A percentile compares a stretch with the other conserved stretches of the same genome.
Conservation (phyloP, 1,284 basidiomycete species). For the Rhodotorula mucilaginosa region DNA sequence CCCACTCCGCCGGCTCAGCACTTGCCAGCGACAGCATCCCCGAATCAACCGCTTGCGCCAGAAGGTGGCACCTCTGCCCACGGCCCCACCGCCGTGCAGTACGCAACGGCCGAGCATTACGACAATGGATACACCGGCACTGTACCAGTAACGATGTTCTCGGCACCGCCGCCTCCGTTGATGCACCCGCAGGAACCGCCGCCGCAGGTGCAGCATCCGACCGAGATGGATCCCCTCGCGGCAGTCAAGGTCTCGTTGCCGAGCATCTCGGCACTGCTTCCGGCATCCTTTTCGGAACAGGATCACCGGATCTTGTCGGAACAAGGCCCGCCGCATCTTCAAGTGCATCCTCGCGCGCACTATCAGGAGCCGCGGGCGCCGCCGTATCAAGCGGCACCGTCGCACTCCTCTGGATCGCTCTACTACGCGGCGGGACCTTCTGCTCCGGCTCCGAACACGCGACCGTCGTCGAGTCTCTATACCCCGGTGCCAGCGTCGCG, state of each 20-base stretch:
- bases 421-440: no score
- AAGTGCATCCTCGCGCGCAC: neutral
- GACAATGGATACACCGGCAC: no score
- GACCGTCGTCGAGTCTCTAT: neutral
- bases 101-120: neutral
- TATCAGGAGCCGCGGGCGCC: neutral
- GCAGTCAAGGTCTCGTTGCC: slow-evolving; percentile 25
- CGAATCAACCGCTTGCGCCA: no score
- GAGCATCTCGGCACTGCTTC: slow-evolving; percentile 28
- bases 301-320: neutral
- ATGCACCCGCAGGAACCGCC: neutral
- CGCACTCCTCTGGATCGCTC: neutral
- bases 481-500: no score
- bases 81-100: neutral
- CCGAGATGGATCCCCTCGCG: neutral
- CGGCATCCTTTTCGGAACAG: slow-evolving; percentile 7
- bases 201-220: slow-evolving; percentile 1
- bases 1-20: neutral
- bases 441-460: no score
- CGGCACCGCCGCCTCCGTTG: neutral
- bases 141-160: no score
- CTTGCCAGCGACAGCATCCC: neutral
- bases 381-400: slow-evolving; percentile 1
- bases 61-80: neutral
- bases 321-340: slow-evolving; percentile 1